These are phyloP conservation scores for Diaporthe destruens DNA, from an alignment of 2,329 filamentous ascomycete species.

Conservation along the genomic window DNA sequence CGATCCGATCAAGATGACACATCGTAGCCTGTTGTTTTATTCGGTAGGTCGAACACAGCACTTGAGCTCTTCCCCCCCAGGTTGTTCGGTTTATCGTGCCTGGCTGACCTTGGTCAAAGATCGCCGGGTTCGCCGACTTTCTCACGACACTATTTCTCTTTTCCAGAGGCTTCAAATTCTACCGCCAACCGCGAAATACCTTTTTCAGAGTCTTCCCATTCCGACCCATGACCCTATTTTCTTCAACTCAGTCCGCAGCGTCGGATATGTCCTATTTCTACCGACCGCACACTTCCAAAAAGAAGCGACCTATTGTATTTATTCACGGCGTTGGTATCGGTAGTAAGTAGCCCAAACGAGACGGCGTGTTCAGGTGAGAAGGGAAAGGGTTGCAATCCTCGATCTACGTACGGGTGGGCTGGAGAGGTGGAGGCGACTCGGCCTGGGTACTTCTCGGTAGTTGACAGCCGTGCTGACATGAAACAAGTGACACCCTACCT, in stretches of 20 bases:
- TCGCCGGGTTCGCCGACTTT: constrained; percentile 33
- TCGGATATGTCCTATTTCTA: constrained; percentile 73
- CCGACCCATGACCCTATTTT: constrained; percentile 36
- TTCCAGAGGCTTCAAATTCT: constrained; percentile 42
- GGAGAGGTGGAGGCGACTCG: too few species aligned
- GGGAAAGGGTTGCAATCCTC: too few species aligned
- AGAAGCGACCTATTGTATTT: constrained; percentile 72
- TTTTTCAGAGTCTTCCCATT: constrained; percentile 44
- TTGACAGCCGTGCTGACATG: constrained; percentile 50
- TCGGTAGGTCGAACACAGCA: constrained; percentile 37
- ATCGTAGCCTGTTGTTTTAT: constrained; percentile 36
- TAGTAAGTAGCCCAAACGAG: not conserved
- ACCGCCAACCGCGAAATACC: constrained; percentile 42
- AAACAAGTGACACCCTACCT: constrained; percentile 65
- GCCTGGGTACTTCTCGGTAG: too few species aligned
- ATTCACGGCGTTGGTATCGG: constrained; percentile 80
- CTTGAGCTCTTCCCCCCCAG: not conserved
- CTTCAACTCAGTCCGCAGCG: not conserved
- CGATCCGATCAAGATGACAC: constrained; percentile 42
- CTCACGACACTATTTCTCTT: constrained; percentile 25
- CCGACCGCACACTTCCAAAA: constrained; percentile 70
- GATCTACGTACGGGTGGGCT: too few species aligned
- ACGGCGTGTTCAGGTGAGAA: too few species aligned
- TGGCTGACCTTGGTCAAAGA: not conserved
- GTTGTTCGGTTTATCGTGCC: not conserved